Conservation (phyloP, 2,329 filamentous ascomycete species). For the Clonostachys rhizophaga region DNA sequence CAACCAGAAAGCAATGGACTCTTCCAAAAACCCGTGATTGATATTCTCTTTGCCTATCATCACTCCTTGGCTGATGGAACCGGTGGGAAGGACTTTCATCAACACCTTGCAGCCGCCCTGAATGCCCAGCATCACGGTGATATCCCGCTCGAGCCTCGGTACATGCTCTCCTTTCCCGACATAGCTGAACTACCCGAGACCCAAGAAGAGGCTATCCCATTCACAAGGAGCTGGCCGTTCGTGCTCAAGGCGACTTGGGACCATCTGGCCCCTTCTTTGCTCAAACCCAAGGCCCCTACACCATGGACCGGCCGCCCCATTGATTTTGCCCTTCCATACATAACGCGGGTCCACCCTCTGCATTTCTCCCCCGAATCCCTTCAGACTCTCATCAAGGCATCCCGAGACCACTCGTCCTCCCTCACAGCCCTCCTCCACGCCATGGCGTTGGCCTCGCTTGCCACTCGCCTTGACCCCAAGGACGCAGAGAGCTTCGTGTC, state of each 20-base stretch:
- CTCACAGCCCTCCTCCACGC: conserved; percentile 45
- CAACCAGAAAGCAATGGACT: background rate
- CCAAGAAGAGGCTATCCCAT: conserved; percentile 33
- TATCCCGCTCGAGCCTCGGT: conserved; percentile 1
- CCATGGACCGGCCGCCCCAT: conserved; percentile 31
- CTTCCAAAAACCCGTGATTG: conserved; percentile 21
- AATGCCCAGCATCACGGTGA: conserved; percentile 8
- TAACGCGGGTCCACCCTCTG: conserved; percentile 28
- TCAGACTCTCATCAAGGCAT: conserved; percentile 25
- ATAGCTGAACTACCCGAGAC: conserved; percentile 24
- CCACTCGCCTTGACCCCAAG: conserved; percentile 23
- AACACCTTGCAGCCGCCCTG: conserved; percentile 36
- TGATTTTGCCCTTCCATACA: conserved; percentile 24
- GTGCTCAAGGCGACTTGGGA: conserved; percentile 34
- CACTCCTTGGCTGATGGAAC: conserved; percentile 49
- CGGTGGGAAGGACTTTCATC: conserved; percentile 43
- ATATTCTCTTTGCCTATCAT: conserved; percentile 44
- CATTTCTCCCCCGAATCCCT: conserved; percentile 21
- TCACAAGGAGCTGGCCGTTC: conserved; percentile 31
- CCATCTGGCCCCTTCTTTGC: conserved; percentile 27
- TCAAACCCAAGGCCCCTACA: conserved; percentile 17
- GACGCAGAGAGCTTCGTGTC: conserved; percentile 25
- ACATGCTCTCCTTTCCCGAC: conserved; percentile 21
- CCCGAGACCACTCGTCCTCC: conserved; percentile 33
- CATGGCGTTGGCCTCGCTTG: conserved; percentile 34